phyloP scores from a whole-genome alignment of 108 stramenopile species.

The Aureococcus anophagefferens region DNA sequence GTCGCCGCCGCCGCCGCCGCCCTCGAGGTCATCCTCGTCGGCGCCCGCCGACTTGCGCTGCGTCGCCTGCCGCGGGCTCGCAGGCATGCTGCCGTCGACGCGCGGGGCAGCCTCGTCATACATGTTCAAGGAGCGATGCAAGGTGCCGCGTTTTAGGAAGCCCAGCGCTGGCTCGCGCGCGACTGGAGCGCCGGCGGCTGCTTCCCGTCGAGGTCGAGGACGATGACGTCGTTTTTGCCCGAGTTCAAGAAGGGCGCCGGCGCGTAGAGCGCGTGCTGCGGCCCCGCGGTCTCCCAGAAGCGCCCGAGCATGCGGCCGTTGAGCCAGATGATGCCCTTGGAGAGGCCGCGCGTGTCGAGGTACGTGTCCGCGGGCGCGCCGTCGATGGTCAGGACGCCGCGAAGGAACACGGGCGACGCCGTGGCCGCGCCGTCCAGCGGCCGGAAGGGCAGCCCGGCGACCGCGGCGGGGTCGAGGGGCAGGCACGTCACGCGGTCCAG shows the following conservation, averaged over 20 bases:
- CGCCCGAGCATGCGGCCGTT: constrained; percentile 9
- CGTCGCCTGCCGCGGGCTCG: no score
- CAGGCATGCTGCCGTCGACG: no score
- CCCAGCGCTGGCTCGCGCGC: no score
- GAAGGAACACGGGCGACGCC: neutral
- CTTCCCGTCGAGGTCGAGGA: constrained; percentile 6
- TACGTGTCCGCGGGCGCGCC: neutral
- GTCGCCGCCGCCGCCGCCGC: no score
- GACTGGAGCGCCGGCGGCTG: no score
- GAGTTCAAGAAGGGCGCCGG: neutral
- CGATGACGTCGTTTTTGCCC: constrained; percentile 1
- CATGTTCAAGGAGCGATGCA: no score
- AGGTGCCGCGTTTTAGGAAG: no score
- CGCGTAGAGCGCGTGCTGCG: constrained; percentile 14
- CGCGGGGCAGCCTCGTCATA: no score
- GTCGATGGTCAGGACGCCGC: neutral
- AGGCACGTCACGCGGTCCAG: neutral
- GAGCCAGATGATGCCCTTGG: constrained; percentile 10
- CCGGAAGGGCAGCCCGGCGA: neutral
- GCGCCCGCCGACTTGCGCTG: no score
- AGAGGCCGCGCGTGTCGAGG: neutral
- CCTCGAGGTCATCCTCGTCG: no score
- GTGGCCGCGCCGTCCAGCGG: neutral
- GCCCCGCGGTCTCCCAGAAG: constrained; percentile 8
- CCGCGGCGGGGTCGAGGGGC: neutral